phyloP scores from a whole-genome alignment of 495 filamentous ascomycete species.

The Trichoderma parareesei region DNA sequence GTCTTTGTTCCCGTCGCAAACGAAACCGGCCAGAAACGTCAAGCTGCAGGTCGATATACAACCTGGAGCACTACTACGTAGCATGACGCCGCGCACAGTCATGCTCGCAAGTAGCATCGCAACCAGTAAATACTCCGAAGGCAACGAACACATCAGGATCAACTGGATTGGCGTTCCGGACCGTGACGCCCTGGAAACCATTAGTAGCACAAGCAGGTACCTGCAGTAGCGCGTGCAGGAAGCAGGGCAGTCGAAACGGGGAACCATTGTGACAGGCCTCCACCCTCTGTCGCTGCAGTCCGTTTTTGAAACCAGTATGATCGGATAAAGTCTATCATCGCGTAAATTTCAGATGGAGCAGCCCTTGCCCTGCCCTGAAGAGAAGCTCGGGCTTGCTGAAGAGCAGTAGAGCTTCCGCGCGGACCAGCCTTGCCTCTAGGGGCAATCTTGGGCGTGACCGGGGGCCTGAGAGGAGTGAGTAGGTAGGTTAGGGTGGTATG shows the following conservation, averaged over 20 bases:
- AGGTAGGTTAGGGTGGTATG: not conserved
- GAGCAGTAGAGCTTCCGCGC: not conserved
- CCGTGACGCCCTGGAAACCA: no score
- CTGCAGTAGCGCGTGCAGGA: not conserved
- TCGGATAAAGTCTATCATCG: constrained; percentile 1
- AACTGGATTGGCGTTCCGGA: no score
- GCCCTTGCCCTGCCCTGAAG: not conserved
- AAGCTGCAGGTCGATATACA: no score
- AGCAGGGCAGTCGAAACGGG: not conserved
- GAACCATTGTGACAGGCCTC: not conserved
- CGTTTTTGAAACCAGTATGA: not conserved
- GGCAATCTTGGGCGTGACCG: not conserved
- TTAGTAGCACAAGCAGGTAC: no score
- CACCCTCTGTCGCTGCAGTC: not conserved
- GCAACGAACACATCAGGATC: no score
- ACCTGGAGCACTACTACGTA: no score
- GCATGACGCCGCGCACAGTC: no score
- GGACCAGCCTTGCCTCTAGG: not conserved
- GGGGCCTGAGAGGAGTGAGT: not conserved
- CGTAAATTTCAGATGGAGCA: not conserved
- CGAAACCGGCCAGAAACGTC: no score
- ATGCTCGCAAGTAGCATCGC: no score
- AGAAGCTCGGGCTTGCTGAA: not conserved
- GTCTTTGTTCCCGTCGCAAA: no score
- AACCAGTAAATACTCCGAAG: no score